These are phyloP conservation scores for Penicillium rolfsii DNA, from an alignment of 2,329 filamentous ascomycete species.

Conservation along the genomic window DNA sequence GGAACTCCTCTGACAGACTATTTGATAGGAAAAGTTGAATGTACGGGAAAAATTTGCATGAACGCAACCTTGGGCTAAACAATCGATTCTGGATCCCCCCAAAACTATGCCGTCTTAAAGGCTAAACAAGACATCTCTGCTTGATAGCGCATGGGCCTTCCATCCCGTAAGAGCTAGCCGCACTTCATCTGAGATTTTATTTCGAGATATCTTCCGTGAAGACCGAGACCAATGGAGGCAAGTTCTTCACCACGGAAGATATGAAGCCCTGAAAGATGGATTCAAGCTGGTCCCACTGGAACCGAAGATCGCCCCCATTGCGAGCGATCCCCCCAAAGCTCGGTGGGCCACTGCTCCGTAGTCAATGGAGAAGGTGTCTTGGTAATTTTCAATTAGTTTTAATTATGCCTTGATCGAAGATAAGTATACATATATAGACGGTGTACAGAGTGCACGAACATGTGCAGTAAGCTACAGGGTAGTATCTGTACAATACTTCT, in stretches of 20 bases:
- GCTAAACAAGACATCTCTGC: neutral
- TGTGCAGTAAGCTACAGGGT: neutral
- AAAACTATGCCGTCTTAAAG: neutral
- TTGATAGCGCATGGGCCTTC: neutral
- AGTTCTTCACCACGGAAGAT: neutral
- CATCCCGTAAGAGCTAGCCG: neutral
- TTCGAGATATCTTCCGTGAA: neutral
- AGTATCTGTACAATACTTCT: neutral
- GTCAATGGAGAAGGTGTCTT: neutral
- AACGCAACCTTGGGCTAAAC: neutral
- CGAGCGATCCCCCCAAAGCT: neutral
- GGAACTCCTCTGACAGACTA: too few relatives aligned
- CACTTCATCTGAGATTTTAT: neutral
- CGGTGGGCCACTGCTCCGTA: neutral
- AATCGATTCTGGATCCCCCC: neutral
- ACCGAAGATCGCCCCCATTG: conserved; percentile 13
- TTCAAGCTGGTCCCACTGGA: conserved; percentile 6
- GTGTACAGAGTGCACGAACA: too few relatives aligned
- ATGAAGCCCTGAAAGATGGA: conserved; percentile 4
- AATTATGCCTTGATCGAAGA: neutral
- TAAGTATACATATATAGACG: neutral
- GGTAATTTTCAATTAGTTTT: neutral
- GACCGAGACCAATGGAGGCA: neutral
- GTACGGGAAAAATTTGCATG: neutral
- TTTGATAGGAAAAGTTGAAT: neutral